Conservation (phyloP, 2,329 filamentous ascomycete species). For the Rhytidhysteron rufulum region DNA sequence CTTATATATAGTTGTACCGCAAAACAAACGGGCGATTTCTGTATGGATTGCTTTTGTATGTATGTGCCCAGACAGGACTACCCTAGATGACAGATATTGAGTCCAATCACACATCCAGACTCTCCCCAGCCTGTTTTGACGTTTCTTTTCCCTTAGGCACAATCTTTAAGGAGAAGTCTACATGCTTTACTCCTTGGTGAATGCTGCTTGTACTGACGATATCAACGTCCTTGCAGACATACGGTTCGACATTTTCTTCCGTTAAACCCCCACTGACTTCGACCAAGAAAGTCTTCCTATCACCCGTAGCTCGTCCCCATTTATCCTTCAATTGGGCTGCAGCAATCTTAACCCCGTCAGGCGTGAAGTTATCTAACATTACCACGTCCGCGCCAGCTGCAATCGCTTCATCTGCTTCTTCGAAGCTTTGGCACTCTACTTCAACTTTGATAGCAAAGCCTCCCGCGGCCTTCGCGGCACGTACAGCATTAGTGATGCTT, state of each 20-base stretch:
- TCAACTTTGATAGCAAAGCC: slow-evolving; percentile 94
- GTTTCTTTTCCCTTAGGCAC: slow-evolving; percentile 39
- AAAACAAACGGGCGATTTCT: no score
- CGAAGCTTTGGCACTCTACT: slow-evolving; percentile 87
- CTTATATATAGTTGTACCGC: no score
- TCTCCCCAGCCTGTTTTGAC: slow-evolving; percentile 10
- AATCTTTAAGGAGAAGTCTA: slow-evolving; percentile 96
- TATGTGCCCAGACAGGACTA: no score
- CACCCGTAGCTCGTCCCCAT: slow-evolving; percentile 64
- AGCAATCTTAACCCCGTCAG: slow-evolving; percentile 70
- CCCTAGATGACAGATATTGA: no score
- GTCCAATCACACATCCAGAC: slow-evolving; percentile 13
- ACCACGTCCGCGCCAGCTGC: slow-evolving; percentile 88
- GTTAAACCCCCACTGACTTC: slow-evolving; percentile 92
- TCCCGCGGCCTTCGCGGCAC: slow-evolving; percentile 74
- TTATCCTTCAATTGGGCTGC: slow-evolving; percentile 72
- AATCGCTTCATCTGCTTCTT: slow-evolving; percentile 88
- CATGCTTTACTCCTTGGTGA: slow-evolving; percentile 88
- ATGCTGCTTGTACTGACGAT: slow-evolving; percentile 96
- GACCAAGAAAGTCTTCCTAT: slow-evolving; percentile 65
- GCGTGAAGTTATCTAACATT: slow-evolving; percentile 95
- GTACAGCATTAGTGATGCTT: slow-evolving; percentile 81
- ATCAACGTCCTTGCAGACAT: slow-evolving; percentile 81
- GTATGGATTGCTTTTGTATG: no score
- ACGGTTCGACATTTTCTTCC: slow-evolving; percentile 74